Base-by-base conservation (phyloP, 768 basidiomycete species). In the Russula earlei region DNA sequence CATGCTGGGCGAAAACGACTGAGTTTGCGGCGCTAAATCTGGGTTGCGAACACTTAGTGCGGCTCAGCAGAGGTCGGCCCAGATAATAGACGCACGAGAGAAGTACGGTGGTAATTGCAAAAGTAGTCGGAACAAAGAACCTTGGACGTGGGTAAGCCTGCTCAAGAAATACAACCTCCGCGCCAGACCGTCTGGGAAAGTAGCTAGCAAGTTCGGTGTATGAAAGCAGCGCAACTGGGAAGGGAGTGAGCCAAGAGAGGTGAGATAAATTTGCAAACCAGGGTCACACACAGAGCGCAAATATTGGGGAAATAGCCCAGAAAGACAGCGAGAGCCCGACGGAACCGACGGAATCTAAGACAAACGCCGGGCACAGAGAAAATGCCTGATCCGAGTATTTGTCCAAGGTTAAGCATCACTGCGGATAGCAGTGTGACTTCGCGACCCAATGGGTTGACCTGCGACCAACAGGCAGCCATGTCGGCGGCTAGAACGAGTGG, bases 171-270 rank as follows among this genome's bases (percentile, higher is more conserved):
- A 73, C 77, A 6, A 77, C 76, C 56, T 77, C 73, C 9, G 74
- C 78, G 6, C 77, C 77, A 8, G 76, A 75, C 15, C 78, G 70
- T 50, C 73, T 68, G 12, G 78, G 78, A 60, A 77, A 78, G 64
- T 75, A 74, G 34, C 73, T 68, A 1, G 73, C 71, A 31, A 74
- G 72, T 62, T 78, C 77, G 14, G 74, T 67, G 56, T 72, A 78
- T 9, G 54, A 52, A 15, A 55, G 37, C 33, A 60, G 34, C 3
- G 58, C 47, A 20, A 49, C 57, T 62, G 34, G n/a, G 12, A 34
- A 22, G 29, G 17, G 41, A 36, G 37, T 27, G 34, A 6, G 33
- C 44, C 36, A 51, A 42, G 8, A 52, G 5, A 33, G 9, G 24
- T 8, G 9, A 24, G 24, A 14, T 14, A 36, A 12, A 12, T 3